A percentile compares a stretch with the other conserved stretches of the same genome.
These are phyloP conservation scores for Botrytis sinoallii DNA, from an alignment of 2,329 filamentous ascomycete genomes.

Conservation along the genomic window DNA sequence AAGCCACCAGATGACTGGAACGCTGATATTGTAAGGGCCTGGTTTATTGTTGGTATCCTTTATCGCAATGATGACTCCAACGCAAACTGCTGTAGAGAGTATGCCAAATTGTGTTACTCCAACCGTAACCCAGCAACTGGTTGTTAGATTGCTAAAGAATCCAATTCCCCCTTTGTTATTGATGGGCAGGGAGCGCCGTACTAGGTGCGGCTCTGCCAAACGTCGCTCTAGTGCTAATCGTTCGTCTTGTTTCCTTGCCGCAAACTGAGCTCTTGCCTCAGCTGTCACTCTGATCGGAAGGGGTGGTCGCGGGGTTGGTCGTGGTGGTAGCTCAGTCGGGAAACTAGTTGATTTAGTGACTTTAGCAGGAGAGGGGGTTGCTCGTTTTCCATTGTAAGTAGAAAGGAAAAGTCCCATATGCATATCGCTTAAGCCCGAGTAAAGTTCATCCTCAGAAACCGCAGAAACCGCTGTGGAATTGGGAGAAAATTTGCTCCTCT, in stretches of 20 bases:
- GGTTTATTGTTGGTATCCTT: neutral
- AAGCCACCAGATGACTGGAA: neutral
- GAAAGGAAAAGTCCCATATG: neutral
- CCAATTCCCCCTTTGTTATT: neutral
- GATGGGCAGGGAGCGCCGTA: neutral
- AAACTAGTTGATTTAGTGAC: neutral
- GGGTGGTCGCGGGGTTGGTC: neutral
- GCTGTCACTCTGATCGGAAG: slow-evolving; percentile 2
- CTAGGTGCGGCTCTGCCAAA: neutral
- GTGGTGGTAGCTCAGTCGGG: neutral
- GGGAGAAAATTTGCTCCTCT: neutral
- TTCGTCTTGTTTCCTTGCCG: neutral
- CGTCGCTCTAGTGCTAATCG: neutral
- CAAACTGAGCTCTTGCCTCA: slow-evolving; percentile 2
- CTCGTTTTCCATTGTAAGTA: neutral
- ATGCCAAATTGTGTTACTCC: neutral
- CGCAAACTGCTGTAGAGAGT: neutral
- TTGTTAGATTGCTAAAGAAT: neutral
- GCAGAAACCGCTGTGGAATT: neutral
- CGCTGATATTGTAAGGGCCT: neutral
- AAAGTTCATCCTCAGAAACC: neutral
- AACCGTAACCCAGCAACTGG: neutral
- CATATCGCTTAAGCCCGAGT: slow-evolving; percentile 8
- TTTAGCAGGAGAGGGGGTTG: neutral
- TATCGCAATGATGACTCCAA: neutral